Percentiles rank a stretch among this genome's conserved stretches.
These are phyloP conservation scores for Colletotrichum costaricense DNA, from an alignment of 2,329 filamentous ascomycete species.

Conservation along the genomic window DNA sequence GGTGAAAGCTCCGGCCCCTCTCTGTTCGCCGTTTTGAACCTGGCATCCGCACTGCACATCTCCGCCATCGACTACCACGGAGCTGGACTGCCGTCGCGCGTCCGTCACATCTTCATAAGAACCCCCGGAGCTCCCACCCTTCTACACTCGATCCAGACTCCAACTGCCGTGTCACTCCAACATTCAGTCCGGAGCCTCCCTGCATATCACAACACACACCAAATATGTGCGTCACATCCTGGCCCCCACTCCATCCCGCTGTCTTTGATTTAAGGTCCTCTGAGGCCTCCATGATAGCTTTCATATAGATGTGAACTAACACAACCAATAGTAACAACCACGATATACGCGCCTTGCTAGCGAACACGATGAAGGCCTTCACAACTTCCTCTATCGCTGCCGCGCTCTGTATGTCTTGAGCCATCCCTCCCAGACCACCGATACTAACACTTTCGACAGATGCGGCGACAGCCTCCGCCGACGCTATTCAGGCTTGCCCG, in stretches of 20 bases:
- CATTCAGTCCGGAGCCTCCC: conserved; percentile 9
- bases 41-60: conserved; percentile 6
- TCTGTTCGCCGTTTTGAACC: conserved; percentile 30
- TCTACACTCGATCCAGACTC: neutral
- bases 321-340: neutral
- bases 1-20: neutral
- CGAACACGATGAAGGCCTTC: conserved; percentile 31
- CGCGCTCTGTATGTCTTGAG: conserved; percentile 25
- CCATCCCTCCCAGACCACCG: neutral
- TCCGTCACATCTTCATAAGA: conserved; percentile 27
- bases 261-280: neutral
- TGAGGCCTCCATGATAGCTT: neutral
- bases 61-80: conserved; percentile 8
- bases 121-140: conserved; percentile 25
- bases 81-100: conserved; percentile 14
- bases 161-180: neutral
- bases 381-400: conserved; percentile 19
- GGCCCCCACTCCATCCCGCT: neutral
- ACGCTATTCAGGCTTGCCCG: conserved; percentile 53
- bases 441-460: conserved; percentile 19
- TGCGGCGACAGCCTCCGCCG: conserved; percentile 44
- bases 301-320: neutral
- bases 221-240: conserved; percentile 9
- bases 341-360: neutral
- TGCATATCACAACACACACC: conserved; percentile 15